Evolutionary conservation across 192 early-diverging fungal genomes (phyloP).

Genomic region (Coemansia sp.): DNA sequence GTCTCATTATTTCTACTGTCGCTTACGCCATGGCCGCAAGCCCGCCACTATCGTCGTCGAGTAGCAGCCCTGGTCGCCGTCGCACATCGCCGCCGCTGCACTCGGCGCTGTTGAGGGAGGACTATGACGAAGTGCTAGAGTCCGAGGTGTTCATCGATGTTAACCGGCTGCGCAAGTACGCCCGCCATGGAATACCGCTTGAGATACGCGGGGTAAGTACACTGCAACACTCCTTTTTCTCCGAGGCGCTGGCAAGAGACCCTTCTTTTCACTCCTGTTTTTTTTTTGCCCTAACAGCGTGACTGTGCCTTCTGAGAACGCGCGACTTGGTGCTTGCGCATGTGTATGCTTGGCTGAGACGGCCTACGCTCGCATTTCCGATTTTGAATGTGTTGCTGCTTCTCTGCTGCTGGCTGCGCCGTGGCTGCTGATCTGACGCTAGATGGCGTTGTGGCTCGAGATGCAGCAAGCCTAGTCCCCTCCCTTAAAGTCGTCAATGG

Average conservation of each 20-base stretch:
- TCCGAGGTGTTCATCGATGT: slow-evolving; percentile 84
- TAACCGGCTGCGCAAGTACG: slow-evolving; percentile 72
- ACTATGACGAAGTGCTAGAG: slow-evolving; percentile 76
- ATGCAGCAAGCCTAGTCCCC: not conserved
- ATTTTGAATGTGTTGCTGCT: slow-evolving; percentile 1
- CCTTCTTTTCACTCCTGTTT: not conserved
- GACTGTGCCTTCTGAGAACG: slow-evolving; percentile 4
- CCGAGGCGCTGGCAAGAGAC: not conserved
- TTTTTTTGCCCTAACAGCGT: slow-evolving; percentile 4
- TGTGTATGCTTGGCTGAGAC: not conserved
- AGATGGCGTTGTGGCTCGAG: slow-evolving; percentile 1
- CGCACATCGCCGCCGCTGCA: slow-evolving; percentile 53
- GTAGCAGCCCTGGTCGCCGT: slow-evolving; percentile 46
- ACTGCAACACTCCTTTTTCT: not conserved
- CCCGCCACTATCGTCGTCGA: slow-evolving; percentile 52
- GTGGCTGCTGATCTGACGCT: slow-evolving; percentile 2
- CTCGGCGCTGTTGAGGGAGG: slow-evolving; percentile 53
- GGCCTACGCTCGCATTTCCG: not conserved
- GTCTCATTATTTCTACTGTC: not conserved
- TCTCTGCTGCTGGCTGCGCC: not conserved
- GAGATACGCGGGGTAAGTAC: slow-evolving; percentile 69
- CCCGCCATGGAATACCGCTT: slow-evolving; percentile 80
- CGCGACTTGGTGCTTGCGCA: not conserved
- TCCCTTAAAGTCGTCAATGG: not conserved
- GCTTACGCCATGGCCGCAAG: slow-evolving; percentile 32